phyloP scores from a whole-genome alignment of 768 basidiomycete genomes.

The Pulveroboletus sp. region DNA sequence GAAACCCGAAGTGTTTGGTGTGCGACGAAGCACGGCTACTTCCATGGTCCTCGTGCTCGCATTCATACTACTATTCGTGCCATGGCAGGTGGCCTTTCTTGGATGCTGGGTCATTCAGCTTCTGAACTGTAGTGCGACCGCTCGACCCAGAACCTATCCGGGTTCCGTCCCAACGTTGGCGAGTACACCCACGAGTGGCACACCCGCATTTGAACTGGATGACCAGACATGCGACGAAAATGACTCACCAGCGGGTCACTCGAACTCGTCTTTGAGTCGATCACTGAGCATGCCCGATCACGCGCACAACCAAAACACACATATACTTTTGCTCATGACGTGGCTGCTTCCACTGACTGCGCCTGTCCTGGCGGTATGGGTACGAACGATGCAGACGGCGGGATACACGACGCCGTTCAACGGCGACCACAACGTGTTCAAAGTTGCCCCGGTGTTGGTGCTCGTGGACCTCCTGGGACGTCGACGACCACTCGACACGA shows the following conservation, averaged over 20 bases:
- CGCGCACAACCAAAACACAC: slow-evolving; percentile 48
- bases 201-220: slow-evolving; percentile 15
- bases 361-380: slow-evolving; percentile 85
- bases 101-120: slow-evolving; percentile 80
- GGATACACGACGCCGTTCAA: slow-evolving; percentile 76
- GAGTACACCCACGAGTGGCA: slow-evolving; percentile 22
- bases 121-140: slow-evolving; percentile 48
- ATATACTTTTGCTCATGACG: slow-evolving; percentile 71
- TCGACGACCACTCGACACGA: slow-evolving; percentile 40
- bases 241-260: slow-evolving; percentile 2
- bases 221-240: slow-evolving; percentile 8
- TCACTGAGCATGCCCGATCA: not conserved
- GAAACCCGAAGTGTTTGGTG: slow-evolving; percentile 31
- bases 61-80: slow-evolving; percentile 72
- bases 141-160: slow-evolving; percentile 11
- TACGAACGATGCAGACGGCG: slow-evolving; percentile 75
- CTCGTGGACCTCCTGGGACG: slow-evolving; percentile 59
- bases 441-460: slow-evolving; percentile 58
- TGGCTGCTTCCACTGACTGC: slow-evolving; percentile 75
- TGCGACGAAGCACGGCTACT: slow-evolving; percentile 45
- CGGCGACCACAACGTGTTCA: slow-evolving; percentile 71
- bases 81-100: slow-evolving; percentile 89
- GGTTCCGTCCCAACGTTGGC: slow-evolving; percentile 26
- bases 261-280: not conserved
- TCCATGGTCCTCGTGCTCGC: slow-evolving; percentile 59